Evolutionary conservation across 306 rosid genomes (phyloP).

Genomic region (Rosa rugosa): DNA sequence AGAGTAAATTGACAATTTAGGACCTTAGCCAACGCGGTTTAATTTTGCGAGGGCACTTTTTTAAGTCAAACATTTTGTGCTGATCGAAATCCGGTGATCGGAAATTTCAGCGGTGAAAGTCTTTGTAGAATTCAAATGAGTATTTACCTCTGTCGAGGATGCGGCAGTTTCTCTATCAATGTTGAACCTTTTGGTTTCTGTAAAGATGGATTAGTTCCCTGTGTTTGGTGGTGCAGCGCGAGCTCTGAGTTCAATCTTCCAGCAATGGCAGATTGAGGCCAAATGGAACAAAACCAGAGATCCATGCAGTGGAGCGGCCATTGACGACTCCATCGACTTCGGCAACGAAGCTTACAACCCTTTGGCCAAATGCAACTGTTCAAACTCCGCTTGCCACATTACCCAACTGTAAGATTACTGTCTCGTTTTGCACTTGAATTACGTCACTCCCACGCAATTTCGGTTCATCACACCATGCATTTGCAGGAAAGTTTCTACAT

Average conservation of each 20-base stretch:
- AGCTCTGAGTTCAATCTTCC: conserved; percentile 55
- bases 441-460: no score
- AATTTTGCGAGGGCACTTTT: no score
- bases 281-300: conserved; percentile 71
- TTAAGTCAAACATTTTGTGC: no score
- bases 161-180: no score
- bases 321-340: conserved; percentile 12
- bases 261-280: conserved; percentile 45
- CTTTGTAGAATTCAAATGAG: no score
- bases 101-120: no score
- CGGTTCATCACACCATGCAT: background rate
- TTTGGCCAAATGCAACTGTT: conserved; percentile 63
- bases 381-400: conserved; percentile 49
- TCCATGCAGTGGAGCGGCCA: conserved; percentile 63
- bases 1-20: no score
- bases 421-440: conserved; percentile 2
- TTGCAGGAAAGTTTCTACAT: conserved; percentile 55
- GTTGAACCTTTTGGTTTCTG: no score
- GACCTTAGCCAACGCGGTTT: no score
- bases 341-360: conserved; percentile 27
- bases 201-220: background rate
- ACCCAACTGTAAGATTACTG: conserved; percentile 39
- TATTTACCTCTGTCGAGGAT: no score
- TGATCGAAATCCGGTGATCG: no score
- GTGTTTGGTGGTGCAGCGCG: conserved; percentile 39